Base-by-base conservation (phyloP, 371 early-diverging fungal species). In the Syncephalastrum sp. region DNA sequence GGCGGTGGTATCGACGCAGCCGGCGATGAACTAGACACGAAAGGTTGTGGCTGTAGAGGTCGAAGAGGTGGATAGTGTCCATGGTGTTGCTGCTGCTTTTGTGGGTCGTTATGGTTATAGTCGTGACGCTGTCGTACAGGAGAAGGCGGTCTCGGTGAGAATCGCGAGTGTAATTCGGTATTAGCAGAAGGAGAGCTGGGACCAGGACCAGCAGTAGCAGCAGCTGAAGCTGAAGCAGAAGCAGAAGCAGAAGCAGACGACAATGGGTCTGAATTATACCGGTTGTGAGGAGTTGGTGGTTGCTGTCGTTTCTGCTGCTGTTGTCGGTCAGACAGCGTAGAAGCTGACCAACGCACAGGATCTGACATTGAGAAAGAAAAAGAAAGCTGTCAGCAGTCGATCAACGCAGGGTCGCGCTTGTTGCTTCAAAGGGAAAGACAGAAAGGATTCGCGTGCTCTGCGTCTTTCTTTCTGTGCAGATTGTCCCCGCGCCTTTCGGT, bases 41-140 rank as follows among this genome's bases (percentile, higher is more conserved):
- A 63, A 43, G 63, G 63, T 44, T 63, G 63, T 6, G 63, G 63
- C 47, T 63, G 63, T n/a, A 63, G 24, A 12, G 63, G 63, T 49
- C 63, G 49, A 16, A 45, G 47, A 23, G 46, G 33, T 25, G 53
- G 42, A 33, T 33, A 33, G 2, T 33, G 38, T 33, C 10, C 38
- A 33, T 33, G 38, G 38, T 5, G 38, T 33, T 3, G 38, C 12
- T 33, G 38, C 10, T 33, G 38, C 2, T 21, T 21, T 21, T 33
- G 38, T 27, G 27, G 27, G 27, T 27, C 27, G 27, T 12, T 33
- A 33, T 33, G 38, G 38, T 10, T 33, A 6, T 33, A 10, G 3
- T 10, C 8, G 2, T 33, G 38, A 10, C 12, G 14, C 15, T 15
- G 48, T 21, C 19, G 48, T 15, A 21, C 27, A 21, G 48, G 27